phyloP scores from a whole-genome alignment of 164 flowering plant genomes.

The Saururus chinensis region DNA sequence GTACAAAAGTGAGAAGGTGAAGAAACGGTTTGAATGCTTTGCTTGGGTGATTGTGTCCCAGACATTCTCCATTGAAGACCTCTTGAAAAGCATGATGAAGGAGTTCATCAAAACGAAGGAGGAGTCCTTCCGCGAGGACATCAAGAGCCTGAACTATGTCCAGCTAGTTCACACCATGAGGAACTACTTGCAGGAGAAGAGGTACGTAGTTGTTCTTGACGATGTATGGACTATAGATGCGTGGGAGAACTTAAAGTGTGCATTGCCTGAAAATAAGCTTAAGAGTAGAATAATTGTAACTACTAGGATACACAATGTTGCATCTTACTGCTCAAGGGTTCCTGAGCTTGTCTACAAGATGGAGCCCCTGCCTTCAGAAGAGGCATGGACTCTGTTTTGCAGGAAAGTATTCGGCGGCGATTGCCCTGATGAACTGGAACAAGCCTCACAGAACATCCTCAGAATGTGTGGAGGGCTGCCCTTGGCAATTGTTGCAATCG shows the following conservation, averaged over 20 bases:
- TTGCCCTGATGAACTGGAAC: slow-evolving; percentile 10
- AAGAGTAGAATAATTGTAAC: slow-evolving; percentile 31
- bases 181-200: neutral
- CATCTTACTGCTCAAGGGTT: neutral
- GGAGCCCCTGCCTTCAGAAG: slow-evolving; percentile 2
- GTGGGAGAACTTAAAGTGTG: slow-evolving; percentile 17
- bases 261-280: slow-evolving; percentile 17
- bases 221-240: slow-evolving; percentile 24
- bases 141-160: slow-evolving; percentile 17
- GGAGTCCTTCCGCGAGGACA: neutral
- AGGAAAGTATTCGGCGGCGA: slow-evolving; percentile 11
- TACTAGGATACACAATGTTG: slow-evolving; percentile 11
- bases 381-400: slow-evolving; percentile 28
- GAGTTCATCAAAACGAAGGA: neutral
- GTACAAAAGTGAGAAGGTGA: neutral
- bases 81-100: slow-evolving; percentile 6
- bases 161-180: slow-evolving; percentile 16
- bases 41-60: too few relatives aligned
- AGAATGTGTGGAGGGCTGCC: slow-evolving; percentile 17
- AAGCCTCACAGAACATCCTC: slow-evolving; percentile 4
- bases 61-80: neutral
- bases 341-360: neutral
- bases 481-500: slow-evolving; percentile 14
- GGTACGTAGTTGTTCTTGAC: slow-evolving; percentile 27
- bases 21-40: too few relatives aligned